These are phyloP conservation scores for Heritiera littoralis DNA, from an alignment of 345 rosid species.

Conservation along the genomic window DNA sequence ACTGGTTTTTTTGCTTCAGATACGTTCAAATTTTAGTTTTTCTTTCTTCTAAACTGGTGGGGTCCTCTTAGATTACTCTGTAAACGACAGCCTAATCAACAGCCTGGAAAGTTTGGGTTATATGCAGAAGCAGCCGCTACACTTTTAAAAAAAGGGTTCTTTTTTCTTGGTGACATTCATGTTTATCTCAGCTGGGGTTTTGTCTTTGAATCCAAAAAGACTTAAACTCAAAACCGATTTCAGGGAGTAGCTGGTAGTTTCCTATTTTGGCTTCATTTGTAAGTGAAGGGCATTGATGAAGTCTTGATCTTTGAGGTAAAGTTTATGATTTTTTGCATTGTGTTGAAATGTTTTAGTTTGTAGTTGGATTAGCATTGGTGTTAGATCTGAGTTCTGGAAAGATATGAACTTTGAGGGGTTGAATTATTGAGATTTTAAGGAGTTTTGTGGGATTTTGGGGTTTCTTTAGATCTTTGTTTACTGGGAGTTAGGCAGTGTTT, in stretches of 20 bases:
- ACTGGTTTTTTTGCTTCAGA: not conserved
- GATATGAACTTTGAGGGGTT: not conserved
- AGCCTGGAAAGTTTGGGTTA: conserved; percentile 78
- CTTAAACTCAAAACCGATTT: not conserved
- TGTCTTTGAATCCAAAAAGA: conserved; percentile 13
- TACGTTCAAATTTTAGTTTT: not conserved
- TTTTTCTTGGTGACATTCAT: conserved; percentile 32
- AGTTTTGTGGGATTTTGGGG: not conserved
- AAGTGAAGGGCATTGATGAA: conserved; percentile 36
- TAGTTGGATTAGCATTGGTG: conserved; percentile 18
- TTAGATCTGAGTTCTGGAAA: conserved; percentile 28
- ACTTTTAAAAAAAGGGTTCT: conserved; percentile 32
- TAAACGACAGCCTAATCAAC: conserved; percentile 77
- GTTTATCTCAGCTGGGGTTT: conserved; percentile 35
- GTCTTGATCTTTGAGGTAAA: conserved; percentile 18
- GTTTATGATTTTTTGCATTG: not conserved
- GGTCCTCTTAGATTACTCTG: conserved; percentile 35
- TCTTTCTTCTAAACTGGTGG: conserved; percentile 33
- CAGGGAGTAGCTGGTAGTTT: conserved; percentile 16
- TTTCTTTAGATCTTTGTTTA: conserved; percentile 21
- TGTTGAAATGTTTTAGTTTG: conserved; percentile 10
- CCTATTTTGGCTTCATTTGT: conserved; percentile 22
- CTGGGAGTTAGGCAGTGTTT: conserved; percentile 4
- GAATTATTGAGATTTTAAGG: conserved; percentile 7
- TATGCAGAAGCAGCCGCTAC: conserved; percentile 30